Evolutionary conservation across 2,329 filamentous ascomycete species (phyloP), one percentile per base, ranked within the genome.

Genomic region (Sclerotinia spermophila): DNA sequence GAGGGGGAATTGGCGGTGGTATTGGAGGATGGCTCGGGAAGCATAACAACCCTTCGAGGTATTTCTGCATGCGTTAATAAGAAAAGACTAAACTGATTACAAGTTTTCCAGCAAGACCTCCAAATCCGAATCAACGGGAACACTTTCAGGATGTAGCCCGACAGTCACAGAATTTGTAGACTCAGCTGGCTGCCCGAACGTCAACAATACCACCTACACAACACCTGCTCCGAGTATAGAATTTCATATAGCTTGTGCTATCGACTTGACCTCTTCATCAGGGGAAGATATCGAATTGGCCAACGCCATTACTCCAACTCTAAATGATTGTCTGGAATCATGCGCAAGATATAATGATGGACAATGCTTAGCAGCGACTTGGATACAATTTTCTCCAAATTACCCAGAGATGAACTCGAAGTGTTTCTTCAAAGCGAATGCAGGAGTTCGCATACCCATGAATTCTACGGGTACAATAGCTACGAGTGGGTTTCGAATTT

Each of bases 361-460:
- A 10, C 61, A 67, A 51, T 76, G 74, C 56, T 66, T 74, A 17
- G 75, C 72, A 21, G 74, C 73, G 2, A 73, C 72, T 19, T 76
- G 74, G 75, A 71, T 75, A 33, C 72, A 75, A n/a, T 76, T 76
- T 48, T 74, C 73, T 5, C 61, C 71, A 1, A 59, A 55, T 1
- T 58, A 45, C 7, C 74, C 75, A 8, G 35, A 48, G 30, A 70
- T 70, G 24, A 76, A 76, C 48, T 74, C 70, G 19, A 65, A 71
- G 13, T 76, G 75, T 55, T 76, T 72, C 60, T 71, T 76, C 35
- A 76, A 76, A 56, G 73, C 66, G n/a, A 67, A 55, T 21, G 58
- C 60, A 6, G 73, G 71, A 24, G 62, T 70, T 42, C n/a, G 44
- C 24, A 68, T 67, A 5, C 48, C 53, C 35, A 10, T 51, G 53